Base-by-base conservation (phyloP, 1,284 basidiomycete species). In the Ustilago bromivora region DNA sequence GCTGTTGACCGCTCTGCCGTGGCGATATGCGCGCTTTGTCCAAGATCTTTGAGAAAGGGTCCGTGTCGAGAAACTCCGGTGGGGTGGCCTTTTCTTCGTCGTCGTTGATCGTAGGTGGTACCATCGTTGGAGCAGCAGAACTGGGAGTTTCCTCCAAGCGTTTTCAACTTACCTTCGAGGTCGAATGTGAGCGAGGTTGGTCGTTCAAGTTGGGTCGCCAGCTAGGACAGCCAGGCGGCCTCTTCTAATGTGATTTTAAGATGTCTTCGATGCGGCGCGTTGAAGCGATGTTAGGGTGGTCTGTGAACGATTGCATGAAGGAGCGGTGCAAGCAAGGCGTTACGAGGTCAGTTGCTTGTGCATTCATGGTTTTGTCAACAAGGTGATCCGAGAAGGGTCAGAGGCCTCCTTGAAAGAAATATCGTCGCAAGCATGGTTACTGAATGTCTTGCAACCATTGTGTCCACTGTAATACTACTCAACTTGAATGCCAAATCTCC, bases 161-260 rank as follows among this genome's bases (percentile, higher is more conserved):
- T 40, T 12, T 12, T 19, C 9, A 28, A 65, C 68, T 71, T 65
- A 71, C 68, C 68, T 71, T 53, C 19, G 12, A 52, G 31, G 53
- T 56, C 38, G 19, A 31, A 43, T 19, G 32, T 55, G 64, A 62
- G 56, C 55, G 58, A 61, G 52, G 34, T 62, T 17, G 53, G 66
- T 67, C 65, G 70, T 66, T 62, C 59, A 64, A 61, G 57, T 51
- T 78, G 76, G 76, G 76, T 78, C 76, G 76, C 76, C 76, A 78
- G 76, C 76, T 78, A 66, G 57, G 51, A 66, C 36, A 75, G 71
- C 71, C 67, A 71, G 76, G 71, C 71, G 76, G 71, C 76, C 72
- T 78, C 68, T 69, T 71, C 56, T 59, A 59, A n/a, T 7, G 38
- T 51, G 41, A 10, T 47, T 68, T 62, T 34, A 59, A 47, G 61